phyloP scores from a whole-genome alignment of 345 rosid species.

The Viola odorata region DNA sequence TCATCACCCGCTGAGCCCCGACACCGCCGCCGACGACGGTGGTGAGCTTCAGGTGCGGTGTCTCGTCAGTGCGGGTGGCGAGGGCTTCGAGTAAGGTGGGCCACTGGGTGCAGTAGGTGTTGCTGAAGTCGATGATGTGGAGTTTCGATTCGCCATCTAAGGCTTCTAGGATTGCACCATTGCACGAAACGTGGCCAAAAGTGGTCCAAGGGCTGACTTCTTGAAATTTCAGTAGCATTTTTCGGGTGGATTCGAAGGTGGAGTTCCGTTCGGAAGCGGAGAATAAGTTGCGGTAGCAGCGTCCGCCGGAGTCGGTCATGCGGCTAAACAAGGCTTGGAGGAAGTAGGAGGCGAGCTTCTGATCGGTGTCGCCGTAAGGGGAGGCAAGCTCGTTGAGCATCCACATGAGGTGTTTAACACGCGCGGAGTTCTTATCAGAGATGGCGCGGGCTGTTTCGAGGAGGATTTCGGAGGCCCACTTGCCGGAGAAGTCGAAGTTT shows the following conservation, averaged over 20 bases:
- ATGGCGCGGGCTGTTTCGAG: constrained; percentile 58
- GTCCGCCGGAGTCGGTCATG: constrained; percentile 71
- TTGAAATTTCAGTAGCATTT: constrained; percentile 75
- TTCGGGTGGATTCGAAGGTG: constrained; percentile 77
- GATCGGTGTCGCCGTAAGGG: constrained; percentile 86
- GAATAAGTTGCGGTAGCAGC: constrained; percentile 52
- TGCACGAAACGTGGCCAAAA: constrained; percentile 92
- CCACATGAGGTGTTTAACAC: constrained; percentile 85
- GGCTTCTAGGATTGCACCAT: constrained; percentile 92
- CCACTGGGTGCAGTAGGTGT: constrained; percentile 96
- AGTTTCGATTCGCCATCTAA: constrained; percentile 71
- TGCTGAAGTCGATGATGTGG: constrained; percentile 84
- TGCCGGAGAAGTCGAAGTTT: constrained; percentile 59
- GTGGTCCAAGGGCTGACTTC: constrained; percentile 98
- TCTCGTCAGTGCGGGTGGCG: constrained; percentile 89
- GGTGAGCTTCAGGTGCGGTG: constrained; percentile 77
- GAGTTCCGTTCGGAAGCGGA: constrained; percentile 66
- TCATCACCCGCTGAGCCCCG: constrained; percentile 63
- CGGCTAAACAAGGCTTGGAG: constrained; percentile 87
- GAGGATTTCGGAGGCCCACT: constrained; percentile 71
- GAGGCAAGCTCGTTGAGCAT: constrained; percentile 82
- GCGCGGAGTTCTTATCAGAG: constrained; percentile 48
- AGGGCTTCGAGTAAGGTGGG: constrained; percentile 93
- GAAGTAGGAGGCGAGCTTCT: constrained; percentile 75
- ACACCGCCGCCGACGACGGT: constrained; percentile 46